A percentile compares a stretch with the other conserved stretches of the same genome.
Evolutionary conservation across 2,329 filamentous ascomycete species (phyloP).

Genomic region (Salinomyces thailandicus): DNA sequence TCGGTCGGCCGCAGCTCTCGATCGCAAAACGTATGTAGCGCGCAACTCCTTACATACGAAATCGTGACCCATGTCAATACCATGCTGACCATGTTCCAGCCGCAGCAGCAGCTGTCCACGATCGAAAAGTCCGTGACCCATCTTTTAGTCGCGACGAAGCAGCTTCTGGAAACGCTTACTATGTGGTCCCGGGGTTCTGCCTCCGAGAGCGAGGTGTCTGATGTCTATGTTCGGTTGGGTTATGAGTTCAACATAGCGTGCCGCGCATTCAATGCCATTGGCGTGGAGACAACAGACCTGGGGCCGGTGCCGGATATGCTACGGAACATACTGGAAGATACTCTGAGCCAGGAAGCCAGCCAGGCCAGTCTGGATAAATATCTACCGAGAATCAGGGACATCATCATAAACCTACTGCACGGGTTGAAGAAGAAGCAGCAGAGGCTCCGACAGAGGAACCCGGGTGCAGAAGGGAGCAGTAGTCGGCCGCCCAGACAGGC

Average conservation of each 20-base stretch:
- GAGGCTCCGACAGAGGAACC: conserved; percentile 54
- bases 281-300: conserved; percentile 86
- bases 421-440: conserved; percentile 96
- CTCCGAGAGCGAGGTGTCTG: conserved; percentile 88
- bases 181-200: conserved; percentile 93
- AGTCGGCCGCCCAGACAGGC: conserved; percentile 30
- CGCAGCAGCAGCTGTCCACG: conserved; percentile 72
- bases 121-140: conserved; percentile 99
- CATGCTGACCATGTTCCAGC: conserved; percentile 34
- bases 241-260: conserved; percentile 99
- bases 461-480: conserved; percentile 9
- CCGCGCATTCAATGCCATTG: conserved; percentile 90
- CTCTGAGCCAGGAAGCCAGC: conserved; percentile 90
- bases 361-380: conserved; percentile 89
- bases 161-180: conserved; percentile 91
- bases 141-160: conserved; percentile 92
- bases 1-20: conserved; percentile 13
- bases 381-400: conserved; percentile 87
- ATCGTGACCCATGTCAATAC: background rate
- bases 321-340: conserved; percentile 85
- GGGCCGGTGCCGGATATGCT: conserved; percentile 90
- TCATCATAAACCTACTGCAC: conserved; percentile 95
- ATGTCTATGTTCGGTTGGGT: conserved; percentile 92
- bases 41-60: background rate
- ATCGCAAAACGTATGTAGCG: conserved; percentile 18